Conservation (phyloP, 371 early-diverging fungal species). For the Paraphysoderma sedebokerense region DNA sequence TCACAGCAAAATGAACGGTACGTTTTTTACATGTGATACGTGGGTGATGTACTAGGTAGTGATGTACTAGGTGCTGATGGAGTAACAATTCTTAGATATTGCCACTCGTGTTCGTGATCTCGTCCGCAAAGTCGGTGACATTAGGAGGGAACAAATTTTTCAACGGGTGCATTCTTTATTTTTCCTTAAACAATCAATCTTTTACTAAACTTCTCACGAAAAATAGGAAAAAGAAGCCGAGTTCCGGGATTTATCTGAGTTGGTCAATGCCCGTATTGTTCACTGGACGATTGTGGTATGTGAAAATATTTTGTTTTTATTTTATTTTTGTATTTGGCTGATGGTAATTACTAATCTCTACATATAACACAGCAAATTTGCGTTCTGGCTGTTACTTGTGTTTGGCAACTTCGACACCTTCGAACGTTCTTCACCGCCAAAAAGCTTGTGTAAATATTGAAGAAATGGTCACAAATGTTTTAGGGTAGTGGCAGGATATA, state of each 20-base stretch:
- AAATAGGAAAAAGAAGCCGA: conserved; percentile 66
- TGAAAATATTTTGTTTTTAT: conserved; percentile 53
- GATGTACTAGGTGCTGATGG: no score
- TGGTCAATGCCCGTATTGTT: conserved; percentile 63
- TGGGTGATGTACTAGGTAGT: no score
- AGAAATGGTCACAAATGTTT: no score
- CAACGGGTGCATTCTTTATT: conserved; percentile 34
- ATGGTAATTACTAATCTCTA: neutral
- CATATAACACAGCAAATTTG: neutral
- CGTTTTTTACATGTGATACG: neutral
- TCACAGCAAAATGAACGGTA: conserved; percentile 12
- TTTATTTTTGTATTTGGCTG: neutral
- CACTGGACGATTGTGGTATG: conserved; percentile 54
- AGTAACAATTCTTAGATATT: no score
- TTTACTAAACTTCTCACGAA: neutral
- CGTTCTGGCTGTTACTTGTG: conserved; percentile 43
- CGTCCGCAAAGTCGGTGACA: conserved; percentile 59
- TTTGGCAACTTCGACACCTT: conserved; percentile 85
- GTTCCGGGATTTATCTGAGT: conserved; percentile 71
- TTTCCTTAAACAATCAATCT: neutral
- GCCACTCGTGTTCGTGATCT: conserved; percentile 54
- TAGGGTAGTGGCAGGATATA: no score
- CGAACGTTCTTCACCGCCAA: conserved; percentile 83
- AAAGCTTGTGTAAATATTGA: conserved; percentile 87
- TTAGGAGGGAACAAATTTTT: conserved; percentile 72